Percentiles rank a stretch among this genome's conserved stretches.
phyloP scores from a whole-genome alignment of 148 eudicot genomes.

The Heliosperma pusillum region DNA sequence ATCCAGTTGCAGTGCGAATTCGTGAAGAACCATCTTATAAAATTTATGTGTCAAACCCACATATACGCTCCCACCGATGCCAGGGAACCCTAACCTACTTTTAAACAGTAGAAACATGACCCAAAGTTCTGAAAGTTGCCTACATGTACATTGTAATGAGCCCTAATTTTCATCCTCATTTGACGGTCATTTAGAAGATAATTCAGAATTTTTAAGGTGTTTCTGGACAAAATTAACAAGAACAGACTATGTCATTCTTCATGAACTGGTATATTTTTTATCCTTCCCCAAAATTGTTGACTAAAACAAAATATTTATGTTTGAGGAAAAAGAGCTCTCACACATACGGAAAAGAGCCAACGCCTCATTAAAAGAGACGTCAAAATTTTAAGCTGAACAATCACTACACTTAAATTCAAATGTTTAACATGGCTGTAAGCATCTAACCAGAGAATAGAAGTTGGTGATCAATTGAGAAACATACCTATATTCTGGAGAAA shows the following conservation, averaged over 20 bases:
- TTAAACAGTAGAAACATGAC: neutral
- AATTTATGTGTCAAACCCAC: neutral
- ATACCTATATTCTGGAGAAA: slow-evolving; percentile 81
- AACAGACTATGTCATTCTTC: neutral
- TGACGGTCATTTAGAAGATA: neutral
- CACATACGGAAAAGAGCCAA: neutral
- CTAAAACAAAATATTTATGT: neutral
- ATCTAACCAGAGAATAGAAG: slow-evolving; percentile 3
- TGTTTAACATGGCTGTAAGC: neutral
- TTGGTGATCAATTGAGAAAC: slow-evolving; percentile 4
- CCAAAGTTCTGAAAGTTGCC: neutral
- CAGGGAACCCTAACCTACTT: neutral
- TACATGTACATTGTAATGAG: neutral
- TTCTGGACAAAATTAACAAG: neutral
- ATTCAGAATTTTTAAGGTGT: neutral
- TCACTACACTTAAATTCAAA: neutral
- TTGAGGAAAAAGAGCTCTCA: neutral
- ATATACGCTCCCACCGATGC: neutral
- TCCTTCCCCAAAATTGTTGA: neutral
- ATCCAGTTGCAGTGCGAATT: neutral
- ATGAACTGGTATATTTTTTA: neutral
- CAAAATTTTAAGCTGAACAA: neutral
- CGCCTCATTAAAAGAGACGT: neutral
- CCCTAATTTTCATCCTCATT: neutral
- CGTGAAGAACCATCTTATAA: neutral